These are phyloP conservation scores for Debaryomyces castellii DNA, from an alignment of 805 yeast species.

Conservation along the genomic window DNA sequence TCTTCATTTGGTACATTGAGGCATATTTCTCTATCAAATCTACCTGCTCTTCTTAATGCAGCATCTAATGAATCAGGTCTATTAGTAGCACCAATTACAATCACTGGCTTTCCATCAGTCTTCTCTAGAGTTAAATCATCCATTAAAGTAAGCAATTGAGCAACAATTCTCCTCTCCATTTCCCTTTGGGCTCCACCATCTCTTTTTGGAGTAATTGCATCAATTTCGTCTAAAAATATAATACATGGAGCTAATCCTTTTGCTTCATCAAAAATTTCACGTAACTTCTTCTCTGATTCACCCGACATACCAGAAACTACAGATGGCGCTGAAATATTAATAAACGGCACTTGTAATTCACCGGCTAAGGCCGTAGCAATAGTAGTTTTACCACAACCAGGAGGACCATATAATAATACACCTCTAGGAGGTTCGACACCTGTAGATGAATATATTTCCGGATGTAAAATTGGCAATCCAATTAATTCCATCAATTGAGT, in stretches of 20 bases:
- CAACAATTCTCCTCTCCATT: conserved; percentile 96
- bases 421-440: conserved; percentile 97
- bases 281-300: conserved; percentile 89
- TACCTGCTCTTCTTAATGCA: conserved; percentile 93
- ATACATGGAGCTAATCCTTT: conserved; percentile 86
- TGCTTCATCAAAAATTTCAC: conserved; percentile 95
- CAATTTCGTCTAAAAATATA: conserved; percentile 93
- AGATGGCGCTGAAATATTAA: conserved; percentile 89
- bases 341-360: conserved; percentile 88
- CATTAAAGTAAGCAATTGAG: conserved; percentile 91
- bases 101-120: conserved; percentile 89
- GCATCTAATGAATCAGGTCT: conserved; percentile 95
- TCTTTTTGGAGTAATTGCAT: conserved; percentile 96
- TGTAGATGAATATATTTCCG: conserved; percentile 81
- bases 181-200: conserved; percentile 95
- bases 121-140: conserved; percentile 87
- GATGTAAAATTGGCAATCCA: conserved; percentile 89
- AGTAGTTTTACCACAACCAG: conserved; percentile 98
- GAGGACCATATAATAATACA: conserved; percentile 93
- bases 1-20: conserved; percentile 91
- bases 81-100: conserved; percentile 94
- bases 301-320: conserved; percentile 99
- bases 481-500: conserved; percentile 85
- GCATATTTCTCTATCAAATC: conserved; percentile 93
- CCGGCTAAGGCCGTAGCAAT: conserved; percentile 96